Evolutionary conservation across 495 filamentous ascomycete genomes (phyloP), one percentile per base, ranked within the genome.

Genomic region (Penicillium alfredii): DNA sequence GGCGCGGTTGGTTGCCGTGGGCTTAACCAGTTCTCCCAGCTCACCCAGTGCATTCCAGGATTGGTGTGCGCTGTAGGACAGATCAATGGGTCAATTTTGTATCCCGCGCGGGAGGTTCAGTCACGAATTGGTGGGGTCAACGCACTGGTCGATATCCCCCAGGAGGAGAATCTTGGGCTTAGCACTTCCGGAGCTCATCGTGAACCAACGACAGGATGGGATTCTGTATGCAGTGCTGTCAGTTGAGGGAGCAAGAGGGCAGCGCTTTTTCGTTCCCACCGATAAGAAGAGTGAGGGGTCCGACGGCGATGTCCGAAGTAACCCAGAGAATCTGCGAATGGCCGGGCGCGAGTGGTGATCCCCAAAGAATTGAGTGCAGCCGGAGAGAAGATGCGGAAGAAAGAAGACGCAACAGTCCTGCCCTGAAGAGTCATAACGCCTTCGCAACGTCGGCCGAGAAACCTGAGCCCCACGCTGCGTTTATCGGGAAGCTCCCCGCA

Each of bases 91-190:
- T n/a, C n/a, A n/a, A n/a, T 35, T 28, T 6, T 42, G 28, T 25
- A 53, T 46, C 31, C 53, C 7, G 6, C 9, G 16, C 3, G 25
- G 3, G 44, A 28, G 12, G 28, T 30, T 12, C 14, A 14, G 12
- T 39, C 5, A 23, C 21, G 23, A 8, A 25, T 2, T 25, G 0
- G 23, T 4, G 2, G 4, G 11, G 8, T 24, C 10, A 18, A 66
- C 66, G 9, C 56, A 77, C 71, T 80, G 75, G n/a, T 62, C 52
- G 8, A 82, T 71, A 9, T 64, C 37, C n/a, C 76, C 76, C 3
- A 80, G 61, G n/a, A 77, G 52, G 14, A 80, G 66, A 27, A 76
- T 60, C 38, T 72, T 73, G 32, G 69, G 71, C 39, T 61, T 69
- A 3, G 49, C 5, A 15, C 8, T 25, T 8, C 9, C 27, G 19